Evolutionary conservation across 108 stramenopile species (phyloP).

Genomic region (Conticribra weissflogii): DNA sequence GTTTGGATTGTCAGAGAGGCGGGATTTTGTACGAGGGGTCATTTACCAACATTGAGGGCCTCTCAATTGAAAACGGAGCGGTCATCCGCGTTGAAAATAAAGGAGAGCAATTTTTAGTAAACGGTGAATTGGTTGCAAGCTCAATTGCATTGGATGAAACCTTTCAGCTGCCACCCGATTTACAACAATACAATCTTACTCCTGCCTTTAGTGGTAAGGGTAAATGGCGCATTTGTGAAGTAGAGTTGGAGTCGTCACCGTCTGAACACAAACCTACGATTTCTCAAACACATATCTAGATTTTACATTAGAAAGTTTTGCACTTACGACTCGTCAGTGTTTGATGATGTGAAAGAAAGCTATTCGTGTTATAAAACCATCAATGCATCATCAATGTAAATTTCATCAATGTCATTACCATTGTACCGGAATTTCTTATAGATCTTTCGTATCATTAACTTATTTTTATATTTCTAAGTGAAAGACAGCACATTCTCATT

Average conservation of each 20-base stretch:
- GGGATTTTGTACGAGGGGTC: slow-evolving; percentile 48
- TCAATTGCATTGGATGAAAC: slow-evolving; percentile 49
- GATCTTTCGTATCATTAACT: neutral
- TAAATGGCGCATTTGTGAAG: slow-evolving; percentile 46
- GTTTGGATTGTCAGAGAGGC: slow-evolving; percentile 50
- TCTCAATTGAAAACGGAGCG: slow-evolving; percentile 35
- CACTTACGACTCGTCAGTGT: too few relatives aligned
- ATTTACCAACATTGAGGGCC: slow-evolving; percentile 50
- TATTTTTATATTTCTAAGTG: neutral
- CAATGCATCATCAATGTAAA: too few relatives aligned
- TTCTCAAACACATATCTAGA: slow-evolving; percentile 32
- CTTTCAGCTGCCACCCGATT: slow-evolving; percentile 50
- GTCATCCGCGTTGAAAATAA: slow-evolving; percentile 48
- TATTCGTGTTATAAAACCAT: too few relatives aligned
- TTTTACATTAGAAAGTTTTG: too few relatives aligned
- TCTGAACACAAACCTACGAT: slow-evolving; percentile 41
- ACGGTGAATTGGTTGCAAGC: slow-evolving; percentile 46
- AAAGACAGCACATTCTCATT: too few relatives aligned
- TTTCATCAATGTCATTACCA: neutral
- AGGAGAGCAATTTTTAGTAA: slow-evolving; percentile 45
- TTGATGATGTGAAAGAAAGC: too few relatives aligned
- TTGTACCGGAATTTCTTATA: neutral
- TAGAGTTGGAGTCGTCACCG: slow-evolving; percentile 43
- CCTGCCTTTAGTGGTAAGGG: slow-evolving; percentile 54
- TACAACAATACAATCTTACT: slow-evolving; percentile 42